These are phyloP conservation scores for Kondoa malvinella DNA, from an alignment of 768 basidiomycete species.

Conservation along the genomic window DNA sequence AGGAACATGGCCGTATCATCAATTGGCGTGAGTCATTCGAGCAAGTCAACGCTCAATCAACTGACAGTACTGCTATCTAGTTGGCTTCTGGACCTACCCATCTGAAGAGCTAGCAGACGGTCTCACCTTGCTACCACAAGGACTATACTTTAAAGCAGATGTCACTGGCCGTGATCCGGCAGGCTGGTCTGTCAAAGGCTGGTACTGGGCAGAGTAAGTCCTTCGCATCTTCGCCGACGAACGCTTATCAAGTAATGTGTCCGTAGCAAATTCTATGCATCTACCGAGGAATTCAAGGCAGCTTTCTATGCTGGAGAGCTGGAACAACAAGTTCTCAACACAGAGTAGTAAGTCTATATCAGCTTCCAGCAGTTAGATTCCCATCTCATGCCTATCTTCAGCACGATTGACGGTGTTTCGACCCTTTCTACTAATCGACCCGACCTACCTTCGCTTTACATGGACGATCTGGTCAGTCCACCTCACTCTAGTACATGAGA, in stretches of 20 bases:
- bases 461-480: slow-evolving; percentile 23
- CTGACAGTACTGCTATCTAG: too few relatives aligned
- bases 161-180: slow-evolving; percentile 27
- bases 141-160: slow-evolving; percentile 21
- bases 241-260: neutral
- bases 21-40: slow-evolving; percentile 24
- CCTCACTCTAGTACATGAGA: too few relatives aligned
- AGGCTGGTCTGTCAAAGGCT: slow-evolving; percentile 25
- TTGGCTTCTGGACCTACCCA: slow-evolving; percentile 10
- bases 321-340: slow-evolving; percentile 23
- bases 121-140: slow-evolving; percentile 26
- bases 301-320: slow-evolving; percentile 23
- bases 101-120: slow-evolving; percentile 22
- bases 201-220: slow-evolving; percentile 11
- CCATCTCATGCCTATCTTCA: too few relatives aligned
- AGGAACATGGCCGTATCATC: slow-evolving; percentile 23
- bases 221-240: slow-evolving; percentile 14
- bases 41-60: slow-evolving; percentile 15
- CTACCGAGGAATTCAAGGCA: slow-evolving; percentile 26
- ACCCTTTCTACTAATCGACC: neutral
- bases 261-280: slow-evolving; percentile 22
- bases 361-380: slow-evolving; percentile 24
- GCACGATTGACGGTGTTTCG: neutral
- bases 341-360: slow-evolving; percentile 18
- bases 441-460: slow-evolving; percentile 11